phyloP scores from a whole-genome alignment of 139 green algal genomes.

The Nannochloris sp. region DNA sequence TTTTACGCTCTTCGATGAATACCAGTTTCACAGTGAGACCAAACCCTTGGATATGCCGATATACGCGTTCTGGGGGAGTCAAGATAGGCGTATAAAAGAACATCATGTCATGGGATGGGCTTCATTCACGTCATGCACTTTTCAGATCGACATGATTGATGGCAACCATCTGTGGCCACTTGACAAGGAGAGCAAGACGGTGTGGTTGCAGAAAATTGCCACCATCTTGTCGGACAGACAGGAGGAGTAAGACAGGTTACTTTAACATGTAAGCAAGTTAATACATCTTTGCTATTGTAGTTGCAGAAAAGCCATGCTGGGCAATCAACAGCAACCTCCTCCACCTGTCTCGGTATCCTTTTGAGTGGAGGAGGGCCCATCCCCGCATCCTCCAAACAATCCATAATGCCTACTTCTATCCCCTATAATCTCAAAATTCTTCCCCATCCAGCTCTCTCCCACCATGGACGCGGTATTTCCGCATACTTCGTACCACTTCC shows the following conservation, averaged over 20 bases:
- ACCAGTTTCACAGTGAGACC: slow-evolving; percentile 26
- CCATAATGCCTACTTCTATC: slow-evolving; percentile 64
- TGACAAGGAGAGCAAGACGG: slow-evolving; percentile 40
- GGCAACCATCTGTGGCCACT: slow-evolving; percentile 71
- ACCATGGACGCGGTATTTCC: slow-evolving; percentile 88
- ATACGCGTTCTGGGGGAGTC: slow-evolving; percentile 40
- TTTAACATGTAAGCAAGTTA: too few species aligned
- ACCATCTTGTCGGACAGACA: neutral
- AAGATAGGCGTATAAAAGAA: slow-evolving; percentile 40
- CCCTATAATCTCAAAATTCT: slow-evolving; percentile 66
- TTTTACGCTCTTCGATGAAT: slow-evolving; percentile 76
- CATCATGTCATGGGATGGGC: slow-evolving; percentile 39
- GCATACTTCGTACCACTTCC: slow-evolving; percentile 78
- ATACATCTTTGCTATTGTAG: too few species aligned
- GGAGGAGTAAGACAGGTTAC: too few species aligned
- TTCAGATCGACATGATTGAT: slow-evolving; percentile 33
- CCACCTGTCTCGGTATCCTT: neutral
- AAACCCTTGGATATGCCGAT: slow-evolving; percentile 41
- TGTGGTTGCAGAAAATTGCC: slow-evolving; percentile 40
- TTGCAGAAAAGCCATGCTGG: too few species aligned
- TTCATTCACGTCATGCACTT: slow-evolving; percentile 5
- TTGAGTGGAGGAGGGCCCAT: neutral
- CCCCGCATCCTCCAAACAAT: slow-evolving; percentile 35
- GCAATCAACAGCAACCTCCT: neutral
- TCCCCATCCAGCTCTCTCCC: slow-evolving; percentile 64